Evolutionary conservation across 2,329 filamentous ascomycete species (phyloP).

Genomic region (Pyrenophora tritici-repentis): DNA sequence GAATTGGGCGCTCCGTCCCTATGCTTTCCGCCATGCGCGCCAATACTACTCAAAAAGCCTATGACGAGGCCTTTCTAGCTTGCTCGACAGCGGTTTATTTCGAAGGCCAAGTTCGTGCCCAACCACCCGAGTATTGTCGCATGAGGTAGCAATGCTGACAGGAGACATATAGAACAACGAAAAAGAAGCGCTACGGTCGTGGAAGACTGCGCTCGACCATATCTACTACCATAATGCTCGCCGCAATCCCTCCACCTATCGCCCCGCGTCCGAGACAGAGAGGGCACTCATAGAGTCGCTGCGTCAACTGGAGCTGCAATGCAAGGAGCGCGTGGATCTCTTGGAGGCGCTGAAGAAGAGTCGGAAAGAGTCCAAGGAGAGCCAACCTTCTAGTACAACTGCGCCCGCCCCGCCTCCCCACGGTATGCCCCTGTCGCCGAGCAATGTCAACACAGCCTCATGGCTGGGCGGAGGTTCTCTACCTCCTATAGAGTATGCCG

Average conservation of each 20-base stretch:
- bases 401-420: conserved; percentile 34
- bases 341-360: conserved; percentile 78
- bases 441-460: conserved; percentile 20
- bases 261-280: conserved; percentile 80
- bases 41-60: conserved; percentile 89
- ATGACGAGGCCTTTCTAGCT: conserved; percentile 93
- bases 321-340: conserved; percentile 89
- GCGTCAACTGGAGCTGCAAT: conserved; percentile 82
- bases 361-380: conserved; percentile 57
- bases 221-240: conserved; percentile 86
- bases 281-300: conserved; percentile 80
- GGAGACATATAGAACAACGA: conserved; percentile 75
- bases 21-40: conserved; percentile 52
- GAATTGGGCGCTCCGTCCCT: conserved; percentile 5
- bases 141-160: conserved; percentile 3
- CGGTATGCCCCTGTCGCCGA: conserved; percentile 13
- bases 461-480: conserved; percentile 84
- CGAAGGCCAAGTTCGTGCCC: conserved; percentile 74
- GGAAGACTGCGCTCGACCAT: conserved; percentile 84
- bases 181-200: conserved; percentile 84
- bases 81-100: conserved; percentile 97
- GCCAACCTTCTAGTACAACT: conserved; percentile 28
- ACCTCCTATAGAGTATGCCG: conserved; percentile 76
- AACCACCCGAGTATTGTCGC: background rate
- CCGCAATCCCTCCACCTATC: conserved; percentile 70